These are phyloP conservation scores for Leccinellum luteum DNA, from an alignment of 768 basidiomycete genomes.

Conservation along the genomic window DNA sequence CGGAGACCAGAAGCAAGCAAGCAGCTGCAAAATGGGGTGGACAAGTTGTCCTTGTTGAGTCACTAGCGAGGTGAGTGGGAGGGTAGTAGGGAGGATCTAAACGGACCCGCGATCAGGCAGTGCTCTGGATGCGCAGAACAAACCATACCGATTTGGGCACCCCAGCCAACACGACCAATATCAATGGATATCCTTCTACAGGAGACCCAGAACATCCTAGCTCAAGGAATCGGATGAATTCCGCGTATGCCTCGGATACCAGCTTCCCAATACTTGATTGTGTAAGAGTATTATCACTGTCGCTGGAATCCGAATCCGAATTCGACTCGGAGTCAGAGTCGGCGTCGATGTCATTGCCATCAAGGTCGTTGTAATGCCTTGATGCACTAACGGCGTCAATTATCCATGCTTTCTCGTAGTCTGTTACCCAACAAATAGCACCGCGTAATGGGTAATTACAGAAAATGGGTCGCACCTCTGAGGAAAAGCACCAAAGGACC, in stretches of 20 bases:
- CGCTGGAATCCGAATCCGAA: constrained; percentile 18
- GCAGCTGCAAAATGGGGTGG: constrained; percentile 49
- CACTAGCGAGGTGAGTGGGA: constrained; percentile 9
- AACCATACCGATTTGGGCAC: constrained; percentile 62
- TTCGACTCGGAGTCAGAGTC: constrained; percentile 37
- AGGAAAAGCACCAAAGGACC: constrained; percentile 69
- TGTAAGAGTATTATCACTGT: constrained; percentile 28
- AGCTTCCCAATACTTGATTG: not conserved
- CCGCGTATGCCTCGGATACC: constrained; percentile 51
- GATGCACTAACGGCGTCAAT: constrained; percentile 19
- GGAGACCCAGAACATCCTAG: constrained; percentile 80
- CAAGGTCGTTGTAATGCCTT: constrained; percentile 29
- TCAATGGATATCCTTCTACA: constrained; percentile 74
- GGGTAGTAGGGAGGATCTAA: constrained; percentile 21
- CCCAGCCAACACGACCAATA: constrained; percentile 79
- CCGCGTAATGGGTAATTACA: not conserved
- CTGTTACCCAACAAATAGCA: constrained; percentile 34
- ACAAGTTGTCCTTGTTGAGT: not conserved
- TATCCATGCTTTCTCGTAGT: constrained; percentile 65
- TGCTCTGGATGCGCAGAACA: not conserved
- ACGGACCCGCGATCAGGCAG: not conserved
- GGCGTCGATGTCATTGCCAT: constrained; percentile 29
- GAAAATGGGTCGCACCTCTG: constrained; percentile 45
- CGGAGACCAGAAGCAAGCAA: constrained; percentile 81
- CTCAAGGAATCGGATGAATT: constrained; percentile 78